Evolutionary conservation across 2,329 filamentous ascomycete species (phyloP).

Genomic region (Cercospora janseana): DNA sequence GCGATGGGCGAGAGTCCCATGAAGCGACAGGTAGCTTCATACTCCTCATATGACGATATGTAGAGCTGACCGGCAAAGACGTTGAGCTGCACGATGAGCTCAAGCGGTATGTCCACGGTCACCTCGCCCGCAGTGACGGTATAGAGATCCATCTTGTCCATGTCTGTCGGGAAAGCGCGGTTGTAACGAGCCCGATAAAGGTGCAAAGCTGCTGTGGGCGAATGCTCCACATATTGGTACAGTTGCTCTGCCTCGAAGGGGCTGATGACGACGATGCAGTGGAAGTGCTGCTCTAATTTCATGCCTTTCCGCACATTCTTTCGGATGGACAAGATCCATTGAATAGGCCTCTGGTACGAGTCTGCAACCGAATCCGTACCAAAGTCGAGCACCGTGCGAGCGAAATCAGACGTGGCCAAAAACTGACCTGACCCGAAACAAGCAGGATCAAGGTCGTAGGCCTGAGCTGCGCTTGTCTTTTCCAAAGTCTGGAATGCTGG

Average conservation of each 20-base stretch:
- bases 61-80: slow-evolving; percentile 69
- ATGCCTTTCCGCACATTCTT: background rate
- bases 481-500: slow-evolving; percentile 16
- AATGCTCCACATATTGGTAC: slow-evolving; percentile 41
- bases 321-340: slow-evolving; percentile 51
- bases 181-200: slow-evolving; percentile 53
- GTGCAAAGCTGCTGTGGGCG: slow-evolving; percentile 40
- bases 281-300: too few species aligned
- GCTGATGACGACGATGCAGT: slow-evolving; percentile 56
- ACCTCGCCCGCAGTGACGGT: slow-evolving; percentile 34
- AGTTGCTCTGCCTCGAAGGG: slow-evolving; percentile 60
- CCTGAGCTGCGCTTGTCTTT: slow-evolving; percentile 12
- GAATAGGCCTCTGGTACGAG: slow-evolving; percentile 52
- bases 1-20: slow-evolving; percentile 47
- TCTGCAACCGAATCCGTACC: slow-evolving; percentile 38
- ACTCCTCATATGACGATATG: slow-evolving; percentile 55
- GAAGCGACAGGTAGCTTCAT: slow-evolving; percentile 51
- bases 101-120: slow-evolving; percentile 21
- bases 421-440: too few species aligned
- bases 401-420: too few species aligned
- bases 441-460: slow-evolving; percentile 11
- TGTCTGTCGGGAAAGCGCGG: slow-evolving; percentile 35
- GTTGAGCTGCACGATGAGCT: slow-evolving; percentile 53
- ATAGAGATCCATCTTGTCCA: slow-evolving; percentile 52
- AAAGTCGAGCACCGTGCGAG: slow-evolving; percentile 2